These are phyloP conservation scores for Neospermospora avenae DNA, from an alignment of 2,329 filamentous ascomycete species.

Conservation along the genomic window DNA sequence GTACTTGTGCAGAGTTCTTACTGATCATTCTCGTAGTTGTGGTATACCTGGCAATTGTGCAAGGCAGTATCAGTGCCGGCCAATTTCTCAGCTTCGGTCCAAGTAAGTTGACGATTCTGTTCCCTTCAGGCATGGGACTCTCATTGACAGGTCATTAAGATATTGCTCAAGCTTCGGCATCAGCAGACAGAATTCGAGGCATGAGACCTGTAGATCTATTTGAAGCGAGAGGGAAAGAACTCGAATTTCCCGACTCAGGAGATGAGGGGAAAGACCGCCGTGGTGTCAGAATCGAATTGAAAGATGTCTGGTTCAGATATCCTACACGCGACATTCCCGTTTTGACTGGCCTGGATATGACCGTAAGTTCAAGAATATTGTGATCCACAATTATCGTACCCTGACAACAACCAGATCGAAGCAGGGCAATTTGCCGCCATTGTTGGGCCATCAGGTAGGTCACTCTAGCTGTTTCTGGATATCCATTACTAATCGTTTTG, in stretches of 20 bases:
- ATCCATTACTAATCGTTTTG: background rate
- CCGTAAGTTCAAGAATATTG: constrained; percentile 24
- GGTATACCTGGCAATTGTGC: constrained; percentile 50
- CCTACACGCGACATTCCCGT: constrained; percentile 55
- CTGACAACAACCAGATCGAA: constrained; percentile 35
- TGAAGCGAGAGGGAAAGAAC: constrained; percentile 6
- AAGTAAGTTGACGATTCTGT: constrained; percentile 27
- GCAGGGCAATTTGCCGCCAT: constrained; percentile 69
- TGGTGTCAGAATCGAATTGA: constrained; percentile 54
- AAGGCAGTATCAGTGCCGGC: constrained; percentile 50
- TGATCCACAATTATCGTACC: background rate
- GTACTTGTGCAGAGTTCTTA: constrained; percentile 37
- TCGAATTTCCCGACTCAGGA: constrained; percentile 30
- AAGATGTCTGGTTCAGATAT: constrained; percentile 57
- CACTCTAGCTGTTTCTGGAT: background rate
- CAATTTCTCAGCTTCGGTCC: constrained; percentile 52
- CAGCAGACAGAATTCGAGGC: constrained; percentile 57
- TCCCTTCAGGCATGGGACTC: background rate
- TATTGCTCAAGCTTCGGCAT: constrained; percentile 55
- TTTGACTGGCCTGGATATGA: constrained; percentile 59
- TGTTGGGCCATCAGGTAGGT: constrained; percentile 55
- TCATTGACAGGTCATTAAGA: constrained; percentile 32
- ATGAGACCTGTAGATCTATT: constrained; percentile 25
- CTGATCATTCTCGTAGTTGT: constrained; percentile 46
- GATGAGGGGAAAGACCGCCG: constrained; percentile 22